phyloP scores from a whole-genome alignment of 306 rosid species.

The Quillaja saponaria region DNA sequence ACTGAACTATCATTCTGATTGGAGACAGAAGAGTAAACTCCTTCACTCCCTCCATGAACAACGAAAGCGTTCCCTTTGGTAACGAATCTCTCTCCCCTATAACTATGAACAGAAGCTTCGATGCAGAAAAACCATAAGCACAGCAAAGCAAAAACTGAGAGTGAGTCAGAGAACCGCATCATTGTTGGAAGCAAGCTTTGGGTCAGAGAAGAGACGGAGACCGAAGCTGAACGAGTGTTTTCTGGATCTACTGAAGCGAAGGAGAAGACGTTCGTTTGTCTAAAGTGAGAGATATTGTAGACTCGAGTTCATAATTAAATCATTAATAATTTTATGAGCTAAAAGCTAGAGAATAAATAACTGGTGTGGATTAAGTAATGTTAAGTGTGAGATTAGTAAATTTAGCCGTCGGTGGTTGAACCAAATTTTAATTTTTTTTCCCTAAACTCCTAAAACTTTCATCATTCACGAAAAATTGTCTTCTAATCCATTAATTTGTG shows the following conservation, averaged over 20 bases:
- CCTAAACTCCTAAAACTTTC: no score
- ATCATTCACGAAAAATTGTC: no score
- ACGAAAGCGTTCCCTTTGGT: constrained; percentile 87
- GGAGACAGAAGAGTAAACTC: constrained; percentile 72
- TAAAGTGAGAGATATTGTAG: neutral
- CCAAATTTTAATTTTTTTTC: no score
- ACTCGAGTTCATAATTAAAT: no score
- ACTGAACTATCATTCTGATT: constrained; percentile 30
- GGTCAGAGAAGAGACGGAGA: constrained; percentile 31
- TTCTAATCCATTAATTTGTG: no score
- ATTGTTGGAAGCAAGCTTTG: constrained; percentile 27
- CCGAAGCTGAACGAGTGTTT: neutral
- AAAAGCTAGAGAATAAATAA: no score
- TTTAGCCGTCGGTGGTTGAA: no score
- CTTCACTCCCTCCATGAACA: constrained; percentile 95
- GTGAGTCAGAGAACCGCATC: constrained; percentile 29
- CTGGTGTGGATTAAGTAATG: no score
- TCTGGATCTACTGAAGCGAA: constrained; percentile 41
- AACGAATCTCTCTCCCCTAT: constrained; percentile 55
- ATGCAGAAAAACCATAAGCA: constrained; percentile 32
- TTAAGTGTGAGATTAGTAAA: no score
- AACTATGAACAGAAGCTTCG: constrained; percentile 82
- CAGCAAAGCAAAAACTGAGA: constrained; percentile 36
- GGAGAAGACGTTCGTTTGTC: constrained; percentile 1
- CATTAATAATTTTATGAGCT: no score